Base-by-base conservation (phyloP, 2,329 filamentous ascomycete species). In the Huntiella decipiens region DNA sequence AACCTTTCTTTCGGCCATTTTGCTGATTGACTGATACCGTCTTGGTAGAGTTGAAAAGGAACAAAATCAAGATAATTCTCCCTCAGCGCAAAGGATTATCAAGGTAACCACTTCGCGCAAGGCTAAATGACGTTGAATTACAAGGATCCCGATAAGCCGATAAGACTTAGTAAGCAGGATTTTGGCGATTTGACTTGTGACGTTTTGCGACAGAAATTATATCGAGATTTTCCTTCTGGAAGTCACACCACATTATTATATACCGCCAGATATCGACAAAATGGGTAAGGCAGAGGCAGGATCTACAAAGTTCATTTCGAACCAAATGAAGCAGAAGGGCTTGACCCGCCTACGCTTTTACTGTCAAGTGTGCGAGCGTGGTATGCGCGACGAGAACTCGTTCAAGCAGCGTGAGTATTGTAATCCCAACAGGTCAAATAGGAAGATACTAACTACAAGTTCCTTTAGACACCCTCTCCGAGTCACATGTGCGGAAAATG, bases 271-370 rank as follows among this genome's bases (percentile, higher is more conserved):
- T 12, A 46, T 50, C 55, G 54, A 56, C 65, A 79, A 59, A 44
- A 96, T 96, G 88, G 79, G 80, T 45, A 84, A 83, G 67, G 91
- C 91, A 56, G 91, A 96, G 67, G 78, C 84, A 45, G 91, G 91
- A 52, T 83, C 79, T 47, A 85, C 80, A n/a, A 96, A 95, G 65
- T 74, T 84, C 60, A 72, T 96, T 50, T 77, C 74, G 63, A 96
- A 96, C 66, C 81, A 86, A 64, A 79, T 94, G 66, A 95, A 94
- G 64, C 73, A 76, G 52, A 81, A 84, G 60, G 78, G 77, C 46
- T 63, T 77, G 8, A 81, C 91, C 56, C 73, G 88, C 5, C 68
- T 98, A 45, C 74, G 88, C 59, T 98, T 85, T 82, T 96, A 87
- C 65, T 95, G 87, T 52, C 76, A 82, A 58, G 74, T 81, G 4